Evolutionary conservation across 23 red algal species (phyloP), one percentile per base, ranked within the genome.

Genomic region (Gracilaria caudata): DNA sequence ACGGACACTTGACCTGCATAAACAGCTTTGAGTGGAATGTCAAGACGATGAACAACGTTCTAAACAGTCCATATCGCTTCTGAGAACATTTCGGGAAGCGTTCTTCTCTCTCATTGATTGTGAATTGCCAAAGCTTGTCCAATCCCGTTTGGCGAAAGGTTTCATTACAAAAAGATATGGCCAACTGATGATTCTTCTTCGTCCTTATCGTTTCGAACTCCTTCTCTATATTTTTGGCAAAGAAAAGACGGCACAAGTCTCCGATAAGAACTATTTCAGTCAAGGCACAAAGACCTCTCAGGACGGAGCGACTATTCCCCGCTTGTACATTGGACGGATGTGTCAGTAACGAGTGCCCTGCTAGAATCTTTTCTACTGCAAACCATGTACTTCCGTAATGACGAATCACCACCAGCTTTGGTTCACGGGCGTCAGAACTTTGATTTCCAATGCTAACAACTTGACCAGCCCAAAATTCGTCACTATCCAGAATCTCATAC

Each of bases 51-150:
- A 66, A 66, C 61, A 66, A 66, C 14, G 8, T 66, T 66, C 30
- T 66, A 36, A 16, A 66, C 2, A 13, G 6, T 9, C 17, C 61
- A 35, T 16, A 66, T 24, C 61, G 61, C 61, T 37, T 1, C 13
- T 30, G 26, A 35, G 61, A 29, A 30, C 61, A 35, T 17, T 36
- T 35, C 2, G 61, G 61, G 29, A 66, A 4, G 29, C 29, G 0
- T 66, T 66, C 61, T 66, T 66, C 61, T 26, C 19, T 33, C 30
- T 66, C 61, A 19, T 0, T 2, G 30, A 66, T 30, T 7, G 1
- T 66, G 61, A 66, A 66, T 2, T 66, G 61, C 61, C 61, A 66
- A 30, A 66, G 61, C 36, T 66, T 66, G 0, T 66, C 30, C 61
- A 66, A 14, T 4, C 61, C 61, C 23, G 29, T 19, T 30, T 66